A percentile compares a stretch with the other conserved stretches of the same genome.
Conservation (phyloP, 352 stramenopile species). For the Phytophthora sojae region DNA sequence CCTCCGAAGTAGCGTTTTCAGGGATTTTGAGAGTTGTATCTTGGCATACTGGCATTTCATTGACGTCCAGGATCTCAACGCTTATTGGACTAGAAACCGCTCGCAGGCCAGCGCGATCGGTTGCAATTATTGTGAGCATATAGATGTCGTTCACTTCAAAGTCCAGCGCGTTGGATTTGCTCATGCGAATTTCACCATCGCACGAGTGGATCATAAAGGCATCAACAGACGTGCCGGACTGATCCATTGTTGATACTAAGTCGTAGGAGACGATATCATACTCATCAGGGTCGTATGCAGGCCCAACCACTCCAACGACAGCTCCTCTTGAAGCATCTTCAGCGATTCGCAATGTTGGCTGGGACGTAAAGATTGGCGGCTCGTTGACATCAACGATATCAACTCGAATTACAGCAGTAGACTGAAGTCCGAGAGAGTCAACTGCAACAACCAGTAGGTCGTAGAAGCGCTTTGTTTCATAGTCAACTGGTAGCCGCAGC, state of each 20-base stretch:
- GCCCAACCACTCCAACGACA: constrained; percentile 38
- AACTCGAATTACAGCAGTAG: constrained; percentile 40
- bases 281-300: constrained; percentile 56
- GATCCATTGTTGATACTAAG: constrained; percentile 35
- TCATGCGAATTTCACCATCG: constrained; percentile 57
- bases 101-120: constrained; percentile 50
- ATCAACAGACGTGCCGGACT: constrained; percentile 44
- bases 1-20: constrained; percentile 42
- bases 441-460: constrained; percentile 24
- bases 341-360: constrained; percentile 38
- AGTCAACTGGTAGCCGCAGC: constrained; percentile 26
- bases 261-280: constrained; percentile 58
- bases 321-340: constrained; percentile 50
- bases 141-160: constrained; percentile 46
- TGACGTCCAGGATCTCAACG: constrained; percentile 25
- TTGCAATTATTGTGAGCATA: constrained; percentile 47
- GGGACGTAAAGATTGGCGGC: constrained; percentile 44
- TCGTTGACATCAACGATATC: constrained; percentile 62
- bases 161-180: constrained; percentile 38
- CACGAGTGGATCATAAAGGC: constrained; percentile 66
- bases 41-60: constrained; percentile 27
- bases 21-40: constrained; percentile 18
- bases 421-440: constrained; percentile 9
- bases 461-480: constrained; percentile 31
- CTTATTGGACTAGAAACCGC: constrained; percentile 18